Evolutionary conservation across 805 yeast genomes (phyloP).

Genomic region (Kazachstania taianensis): DNA sequence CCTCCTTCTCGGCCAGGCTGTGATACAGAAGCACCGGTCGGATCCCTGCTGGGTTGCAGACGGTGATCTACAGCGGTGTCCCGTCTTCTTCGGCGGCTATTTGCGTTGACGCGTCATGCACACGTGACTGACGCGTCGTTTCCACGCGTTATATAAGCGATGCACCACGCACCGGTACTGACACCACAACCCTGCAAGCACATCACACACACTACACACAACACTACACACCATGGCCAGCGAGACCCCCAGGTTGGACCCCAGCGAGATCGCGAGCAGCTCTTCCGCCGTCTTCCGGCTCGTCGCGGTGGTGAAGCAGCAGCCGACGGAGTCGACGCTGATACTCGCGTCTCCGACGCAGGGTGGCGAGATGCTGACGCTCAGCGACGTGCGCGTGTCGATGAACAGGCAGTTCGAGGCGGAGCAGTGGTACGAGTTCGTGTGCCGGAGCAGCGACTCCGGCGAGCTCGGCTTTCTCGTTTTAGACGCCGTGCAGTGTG

Average conservation of each 20-base stretch:
- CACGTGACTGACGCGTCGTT: too few relatives aligned
- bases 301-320: conserved; percentile 25
- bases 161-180: too few relatives aligned
- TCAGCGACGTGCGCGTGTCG: conserved; percentile 21
- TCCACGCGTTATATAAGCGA: too few relatives aligned
- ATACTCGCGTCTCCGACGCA: conserved; percentile 21
- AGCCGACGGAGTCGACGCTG: conserved; percentile 22
- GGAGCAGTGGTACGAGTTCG: conserved; percentile 29
- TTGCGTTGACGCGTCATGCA: too few relatives aligned
- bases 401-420: conserved; percentile 16
- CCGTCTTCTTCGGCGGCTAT: too few relatives aligned
- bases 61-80: too few relatives aligned
- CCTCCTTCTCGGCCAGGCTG: too few relatives aligned
- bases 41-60: too few relatives aligned
- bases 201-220: too few relatives aligned
- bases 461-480: conserved; percentile 28
- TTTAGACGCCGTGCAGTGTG: conserved; percentile 26
- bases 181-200: too few relatives aligned
- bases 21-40: too few relatives aligned
- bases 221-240: conserved; percentile 17
- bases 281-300: conserved; percentile 24
- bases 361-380: conserved; percentile 22
- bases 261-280: conserved; percentile 19
- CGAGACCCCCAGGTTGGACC: conserved; percentile 28
- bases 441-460: conserved; percentile 26